Base-by-base conservation (phyloP, 208 protist species). In the Histomonas meleagridis region DNA sequence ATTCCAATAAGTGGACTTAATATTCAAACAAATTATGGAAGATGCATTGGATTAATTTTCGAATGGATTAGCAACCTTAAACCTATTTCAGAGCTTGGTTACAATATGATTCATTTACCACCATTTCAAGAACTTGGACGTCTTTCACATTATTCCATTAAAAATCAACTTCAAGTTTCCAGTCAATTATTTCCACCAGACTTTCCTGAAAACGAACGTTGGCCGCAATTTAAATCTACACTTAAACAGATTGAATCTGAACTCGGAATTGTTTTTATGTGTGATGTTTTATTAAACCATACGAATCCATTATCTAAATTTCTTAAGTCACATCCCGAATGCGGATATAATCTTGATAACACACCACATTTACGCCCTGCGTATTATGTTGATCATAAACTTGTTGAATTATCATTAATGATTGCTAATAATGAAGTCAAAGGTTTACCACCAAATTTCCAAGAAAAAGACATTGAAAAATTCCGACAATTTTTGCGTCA, bases 111-210 rank as follows among this genome's bases (percentile, higher is more conserved):
- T 38, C 76, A 86, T 49, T 35, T 86, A 18, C 76, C 76, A 5
- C 76, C 76, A 55, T 86, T 86, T n/a, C 46, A 86, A 86, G 76
- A 86, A 86, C 18, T 86, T 49, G 76, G 76, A 14, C n/a, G 18
- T 35, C 23, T 55, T 43, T 86, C 76, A 38, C 76, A 86, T 55
- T 86, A 86, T 55, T 86, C 76, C 7, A 46, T 86, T 16, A 86
- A 86, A 57, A 46, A 86, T 55, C 76, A 86, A 49, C 76, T 86
- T 16, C 40, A 48, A 14, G 38, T 86, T 14, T 51, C 40, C 76
- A 86, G 55, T 55, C 55, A 32, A 18, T 35, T 86, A 12, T 46
- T 86, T 55, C 76, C 76, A 38, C 43, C 43, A 26, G 46, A 48
- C 40, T 51, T 57, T 38, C 7, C 7, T 49, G 7, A 51, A 5